Evolutionary conservation across 2,329 filamentous ascomycete species (phyloP), one percentile per base, ranked within the genome.

Genomic region (Ceratocystis papillata): DNA sequence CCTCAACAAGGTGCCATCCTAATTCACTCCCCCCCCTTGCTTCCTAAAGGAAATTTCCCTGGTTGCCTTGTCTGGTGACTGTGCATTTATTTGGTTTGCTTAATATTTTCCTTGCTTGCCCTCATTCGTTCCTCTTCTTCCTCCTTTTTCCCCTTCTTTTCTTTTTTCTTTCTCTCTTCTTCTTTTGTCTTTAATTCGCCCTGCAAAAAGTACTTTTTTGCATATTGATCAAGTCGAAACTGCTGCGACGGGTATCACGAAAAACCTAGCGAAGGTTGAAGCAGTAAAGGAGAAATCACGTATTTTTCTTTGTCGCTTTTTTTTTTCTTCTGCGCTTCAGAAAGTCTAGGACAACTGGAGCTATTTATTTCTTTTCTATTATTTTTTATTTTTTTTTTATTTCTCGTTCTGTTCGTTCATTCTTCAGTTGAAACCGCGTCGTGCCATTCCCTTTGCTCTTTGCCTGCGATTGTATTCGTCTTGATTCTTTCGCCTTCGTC

Each of bases 71-170:
- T 25, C 33, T 63, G 30, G 30, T 60, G 45, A 59, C 53, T 62
- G 60, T 60, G 48, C 65, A n/a, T 66, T 53, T 63, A 28, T 63
- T 64, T 53, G 53, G n/a, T 48, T 25, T 57, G 65, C 65, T 65
- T 63, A 67, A 61, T 66, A 62, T 37, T 53, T 46, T 62, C 55
- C 50, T 70, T 67, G 62, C 68, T 66, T 67, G 65, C 65, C 66
- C 59, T 69, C 63, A 66, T 63, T 69, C 62, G 65, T 64, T 65
- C 67, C 62, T 59, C 30, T 45, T 65, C 33, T 59, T 61, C 64
- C 44, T 57, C 66, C 63, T 67, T 62, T 46, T 28, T 44, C 55
- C 66, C 60, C 65, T 50, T 48, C 30, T 65, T 41, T 50, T 65
- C 59, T 25, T 64, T 63, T 63, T 22, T 67, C 60, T 68, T 62